phyloP scores from a whole-genome alignment of 139 green algal species.

The Chlorella sp. region DNA sequence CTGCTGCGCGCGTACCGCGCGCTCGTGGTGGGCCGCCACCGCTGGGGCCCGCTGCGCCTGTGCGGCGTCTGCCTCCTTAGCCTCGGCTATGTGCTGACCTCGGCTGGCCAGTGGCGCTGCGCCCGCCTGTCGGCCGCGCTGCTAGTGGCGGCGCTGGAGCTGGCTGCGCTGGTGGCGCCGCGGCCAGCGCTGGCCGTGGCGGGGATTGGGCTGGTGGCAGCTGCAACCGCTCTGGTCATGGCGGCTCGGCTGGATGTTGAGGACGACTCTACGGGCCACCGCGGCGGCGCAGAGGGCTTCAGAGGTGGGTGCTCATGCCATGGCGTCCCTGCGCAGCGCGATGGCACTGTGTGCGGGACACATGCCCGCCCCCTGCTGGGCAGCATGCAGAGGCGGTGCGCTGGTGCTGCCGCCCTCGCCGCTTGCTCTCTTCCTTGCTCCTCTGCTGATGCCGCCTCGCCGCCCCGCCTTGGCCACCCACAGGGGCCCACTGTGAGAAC shows the following conservation, averaged over 20 bases:
- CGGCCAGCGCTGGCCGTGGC: background rate
- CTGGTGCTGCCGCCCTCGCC: background rate
- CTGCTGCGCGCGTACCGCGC: too few relatives aligned
- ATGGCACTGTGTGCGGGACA: too few relatives aligned
- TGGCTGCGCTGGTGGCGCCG: background rate
- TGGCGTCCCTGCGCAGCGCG: too few relatives aligned
- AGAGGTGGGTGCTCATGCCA: background rate
- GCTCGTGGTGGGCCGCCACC: too few relatives aligned
- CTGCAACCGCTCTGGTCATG: background rate
- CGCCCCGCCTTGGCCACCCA: too few relatives aligned
- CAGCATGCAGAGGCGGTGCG: background rate
- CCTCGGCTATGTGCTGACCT: background rate
- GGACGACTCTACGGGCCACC: constrained; percentile 27
- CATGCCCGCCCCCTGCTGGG: too few relatives aligned
- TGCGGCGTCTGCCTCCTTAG: background rate
- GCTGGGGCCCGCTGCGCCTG: background rate
- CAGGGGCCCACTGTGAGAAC: constrained; percentile 27
- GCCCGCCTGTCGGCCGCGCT: background rate
- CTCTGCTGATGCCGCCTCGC: background rate
- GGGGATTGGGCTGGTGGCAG: background rate
- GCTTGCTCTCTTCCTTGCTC: background rate
- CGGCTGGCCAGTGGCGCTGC: background rate
- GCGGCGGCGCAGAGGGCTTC: constrained; percentile 13
- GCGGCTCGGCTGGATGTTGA: background rate
- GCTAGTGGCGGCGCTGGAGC: background rate